Base-by-base conservation (phyloP, 2,329 filamentous ascomycete species). In the Aulographum hederae region DNA sequence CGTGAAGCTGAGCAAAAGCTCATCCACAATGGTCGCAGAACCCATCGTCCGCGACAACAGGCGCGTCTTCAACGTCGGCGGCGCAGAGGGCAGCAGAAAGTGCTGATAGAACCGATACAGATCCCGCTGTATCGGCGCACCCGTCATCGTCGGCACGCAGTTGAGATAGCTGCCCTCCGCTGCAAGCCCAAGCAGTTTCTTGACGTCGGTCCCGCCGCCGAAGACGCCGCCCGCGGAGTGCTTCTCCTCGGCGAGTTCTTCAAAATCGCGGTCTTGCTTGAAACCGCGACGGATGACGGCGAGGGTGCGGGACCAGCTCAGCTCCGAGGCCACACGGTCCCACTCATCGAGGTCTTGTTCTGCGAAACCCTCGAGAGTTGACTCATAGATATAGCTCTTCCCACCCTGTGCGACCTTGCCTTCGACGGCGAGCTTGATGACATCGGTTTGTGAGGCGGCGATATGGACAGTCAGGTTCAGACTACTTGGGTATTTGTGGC, bases 301-400 rank as follows among this genome's bases (percentile, higher is more conserved):
- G 35, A 85, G 44, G 21, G 69, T 73, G 5, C 78, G 61, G n/a
- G 63, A 69, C 65, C 73, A 82, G 0, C 78, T 75, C 14, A 82
- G 44, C n/a, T 66, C 63, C 2, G 74, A 67, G 0, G 65, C 65
- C 3, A 78, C 57, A 6, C 63, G 57, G 39, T 81, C 65, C 41
- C 71, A 82, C 39, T 76, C 68, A 2, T 78, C 71, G 19, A 78
- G 48, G 34, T 80, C 69, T 14, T 65, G 61, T 50, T 84, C 77
- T 0, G 78, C 78, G 38, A 85, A 84, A 0, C 78, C 78, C 0
- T 69, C 54, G 31, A 69, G 54, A 0, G 53, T 67, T 37, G 61
- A 57, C 8, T 62, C 57, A 40, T 76, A 76, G 0, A 60, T 60
- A 43, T 63, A 72, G 12, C 10, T 8, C 15, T n/a, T n/a, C 44